These are phyloP conservation scores for Bullera alba DNA, from an alignment of 768 basidiomycete species.

Conservation along the genomic window DNA sequence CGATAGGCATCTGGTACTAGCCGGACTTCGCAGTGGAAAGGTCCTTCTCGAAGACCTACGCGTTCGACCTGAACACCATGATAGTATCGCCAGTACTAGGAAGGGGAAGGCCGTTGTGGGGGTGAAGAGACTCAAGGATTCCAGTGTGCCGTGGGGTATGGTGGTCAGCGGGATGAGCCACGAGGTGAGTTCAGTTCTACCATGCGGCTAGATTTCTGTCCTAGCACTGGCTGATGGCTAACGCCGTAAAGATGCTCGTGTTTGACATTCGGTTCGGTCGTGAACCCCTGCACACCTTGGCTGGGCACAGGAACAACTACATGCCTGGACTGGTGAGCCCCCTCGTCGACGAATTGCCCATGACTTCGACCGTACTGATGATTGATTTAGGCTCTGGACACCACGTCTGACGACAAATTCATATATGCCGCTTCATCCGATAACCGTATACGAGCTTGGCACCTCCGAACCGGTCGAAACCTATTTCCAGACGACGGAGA, in stretches of 20 bases:
- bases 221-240: neutral
- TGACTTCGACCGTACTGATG: neutral
- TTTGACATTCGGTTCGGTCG: constrained; percentile 27
- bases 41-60: constrained; percentile 27
- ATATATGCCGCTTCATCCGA: constrained; percentile 32
- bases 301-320: constrained; percentile 27
- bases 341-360: neutral
- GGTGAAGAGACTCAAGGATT: constrained; percentile 28
- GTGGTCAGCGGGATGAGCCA: constrained; percentile 26
- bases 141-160: constrained; percentile 31
- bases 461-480: constrained; percentile 14
- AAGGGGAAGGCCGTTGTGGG: constrained; percentile 31
- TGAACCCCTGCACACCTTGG: constrained; percentile 10
- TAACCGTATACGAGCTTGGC: constrained; percentile 22
- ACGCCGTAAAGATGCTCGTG: constrained; percentile 16
- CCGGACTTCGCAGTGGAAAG: constrained; percentile 16
- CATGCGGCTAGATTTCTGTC: neutral
- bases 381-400: constrained; percentile 15
- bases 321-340: constrained; percentile 13
- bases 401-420: constrained; percentile 20
- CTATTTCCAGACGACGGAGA: neutral
- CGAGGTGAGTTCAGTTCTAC: constrained; percentile 28
- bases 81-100: constrained; percentile 5
- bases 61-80: constrained; percentile 1
- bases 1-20: constrained; percentile 20